Conservation (phyloP, 2,329 filamentous ascomycete genomes). For the Apiospora kogelbergensis region DNA sequence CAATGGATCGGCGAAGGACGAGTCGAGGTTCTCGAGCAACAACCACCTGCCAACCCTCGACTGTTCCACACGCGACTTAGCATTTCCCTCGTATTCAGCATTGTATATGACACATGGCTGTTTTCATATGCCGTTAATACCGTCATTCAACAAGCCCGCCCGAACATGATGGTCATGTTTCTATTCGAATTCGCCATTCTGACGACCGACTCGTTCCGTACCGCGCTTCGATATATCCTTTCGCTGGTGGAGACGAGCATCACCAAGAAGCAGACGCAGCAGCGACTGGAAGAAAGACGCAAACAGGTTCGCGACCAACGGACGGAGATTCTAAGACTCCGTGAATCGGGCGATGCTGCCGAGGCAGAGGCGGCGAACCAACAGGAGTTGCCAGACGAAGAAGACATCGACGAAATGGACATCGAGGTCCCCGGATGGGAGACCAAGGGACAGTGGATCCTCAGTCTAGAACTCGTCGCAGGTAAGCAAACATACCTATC, state of each 20-base stretch:
- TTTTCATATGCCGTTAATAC: constrained; percentile 79
- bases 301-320: constrained; percentile 64
- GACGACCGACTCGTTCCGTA: constrained; percentile 76
- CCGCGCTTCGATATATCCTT: constrained; percentile 74
- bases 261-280: constrained; percentile 69
- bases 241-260: constrained; percentile 77
- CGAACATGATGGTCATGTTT: constrained; percentile 99
- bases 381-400: constrained; percentile 60
- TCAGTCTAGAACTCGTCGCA: constrained; percentile 82
- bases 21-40: constrained; percentile 92
- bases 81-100: constrained; percentile 74
- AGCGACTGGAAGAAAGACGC: constrained; percentile 67
- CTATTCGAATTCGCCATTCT: constrained; percentile 95
- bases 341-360: constrained; percentile 45
- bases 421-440: constrained; percentile 97
- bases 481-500: constrained; percentile 49
- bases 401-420: constrained; percentile 88
- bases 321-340: constrained; percentile 49
- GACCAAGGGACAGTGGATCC: constrained; percentile 87
- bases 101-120: constrained; percentile 77
- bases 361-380: constrained; percentile 47
- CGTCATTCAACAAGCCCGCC: constrained; percentile 83
- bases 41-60: constrained; percentile 83
- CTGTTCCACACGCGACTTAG: constrained; percentile 85
- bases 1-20: constrained; percentile 96